These are phyloP conservation scores for Cryptococcus hybrid DNA, from an alignment of 1,284 basidiomycete species.

Conservation along the genomic window DNA sequence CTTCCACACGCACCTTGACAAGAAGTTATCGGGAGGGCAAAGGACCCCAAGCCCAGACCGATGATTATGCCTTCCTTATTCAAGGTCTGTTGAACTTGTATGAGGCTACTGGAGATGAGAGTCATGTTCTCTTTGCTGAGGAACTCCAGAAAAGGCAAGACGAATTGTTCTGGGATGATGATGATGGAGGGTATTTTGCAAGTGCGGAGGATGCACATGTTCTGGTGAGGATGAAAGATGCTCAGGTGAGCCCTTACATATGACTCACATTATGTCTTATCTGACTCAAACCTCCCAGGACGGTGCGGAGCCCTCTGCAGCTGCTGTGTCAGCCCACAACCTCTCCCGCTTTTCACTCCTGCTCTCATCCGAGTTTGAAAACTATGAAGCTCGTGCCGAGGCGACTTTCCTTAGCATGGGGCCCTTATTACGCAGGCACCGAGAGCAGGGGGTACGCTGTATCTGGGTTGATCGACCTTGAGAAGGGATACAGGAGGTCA, in stretches of 20 bases:
- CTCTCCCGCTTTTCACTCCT: slow-evolving; percentile 49
- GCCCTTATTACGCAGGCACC: slow-evolving; percentile 18
- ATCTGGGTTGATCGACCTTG: slow-evolving; percentile 30
- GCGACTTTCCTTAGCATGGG: slow-evolving; percentile 29
- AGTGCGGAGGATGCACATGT: slow-evolving; percentile 51
- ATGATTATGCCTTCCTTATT: slow-evolving; percentile 46
- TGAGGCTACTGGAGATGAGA: slow-evolving; percentile 49
- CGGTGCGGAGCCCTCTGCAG: slow-evolving; percentile 54
- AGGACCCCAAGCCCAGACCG: slow-evolving; percentile 41
- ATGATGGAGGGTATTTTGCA: slow-evolving; percentile 53
- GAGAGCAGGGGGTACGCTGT: slow-evolving; percentile 32
- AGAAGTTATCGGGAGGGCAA: slow-evolving; percentile 41
- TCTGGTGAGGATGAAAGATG: slow-evolving; percentile 53
- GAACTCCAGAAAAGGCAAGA: slow-evolving; percentile 52
- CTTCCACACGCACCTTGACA: slow-evolving; percentile 13
- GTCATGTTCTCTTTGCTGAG: slow-evolving; percentile 46
- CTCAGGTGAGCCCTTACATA: slow-evolving; percentile 23
- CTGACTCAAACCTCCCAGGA: slow-evolving; percentile 37
- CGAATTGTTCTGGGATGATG: slow-evolving; percentile 52
- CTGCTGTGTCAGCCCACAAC: slow-evolving; percentile 51
- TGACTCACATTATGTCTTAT: not conserved
- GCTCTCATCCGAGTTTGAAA: slow-evolving; percentile 34
- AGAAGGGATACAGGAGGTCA: slow-evolving; percentile 32
- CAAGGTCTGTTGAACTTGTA: slow-evolving; percentile 49
- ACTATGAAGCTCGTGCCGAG: slow-evolving; percentile 42